Evolutionary conservation across 768 basidiomycete genomes (phyloP), one percentile per base, ranked within the genome.

Genomic region (Russula lepida): DNA sequence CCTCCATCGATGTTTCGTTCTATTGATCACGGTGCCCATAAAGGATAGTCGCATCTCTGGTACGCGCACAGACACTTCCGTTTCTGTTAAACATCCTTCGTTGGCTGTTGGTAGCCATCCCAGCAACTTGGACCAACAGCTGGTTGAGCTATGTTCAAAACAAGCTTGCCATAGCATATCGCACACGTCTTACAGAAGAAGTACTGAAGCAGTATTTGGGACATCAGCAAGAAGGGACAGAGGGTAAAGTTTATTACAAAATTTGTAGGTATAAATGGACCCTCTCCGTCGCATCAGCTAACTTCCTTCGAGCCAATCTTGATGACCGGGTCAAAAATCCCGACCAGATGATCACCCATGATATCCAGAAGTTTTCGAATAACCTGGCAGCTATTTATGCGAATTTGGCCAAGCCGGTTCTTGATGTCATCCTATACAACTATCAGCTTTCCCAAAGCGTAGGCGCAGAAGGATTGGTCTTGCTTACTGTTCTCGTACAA

Each of bases 271-370:
- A 32, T 54, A 23, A 41, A 13, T 17, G 6, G 7, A 2, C 12
- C 37, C 27, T 17, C 54, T 19, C 7, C 17, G 30, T 33, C 48
- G 11, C 33, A 4, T 6, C 23, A 0, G 41, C 30, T 39, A 12
- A 41, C 35, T 23, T 3, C 23, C 21, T 27, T 23, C 47, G 19
- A 92, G 93, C 90, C 47, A 97, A 97, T 71, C 74, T 98, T 67
- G 95, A 98, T 69, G 95, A 98, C 70, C 79, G 95, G 53, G 93
- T 98, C 53, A 93, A 93, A 78, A 97, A 98, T 67, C 88, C 92
- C 17, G 94, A 98, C 71, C 93, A 97, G 88, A 93, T 94, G 88
- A 90, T 97, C 55, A 95, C 93, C 2, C 86, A 95, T 60, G 95
- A 98, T 72, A 93, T 98, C 51, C 91, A 95, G 71, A 88, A 87